Evolutionary conservation across 495 filamentous ascomycete species (phyloP).

Genomic region (Lasiosphaeriaceae sp.): DNA sequence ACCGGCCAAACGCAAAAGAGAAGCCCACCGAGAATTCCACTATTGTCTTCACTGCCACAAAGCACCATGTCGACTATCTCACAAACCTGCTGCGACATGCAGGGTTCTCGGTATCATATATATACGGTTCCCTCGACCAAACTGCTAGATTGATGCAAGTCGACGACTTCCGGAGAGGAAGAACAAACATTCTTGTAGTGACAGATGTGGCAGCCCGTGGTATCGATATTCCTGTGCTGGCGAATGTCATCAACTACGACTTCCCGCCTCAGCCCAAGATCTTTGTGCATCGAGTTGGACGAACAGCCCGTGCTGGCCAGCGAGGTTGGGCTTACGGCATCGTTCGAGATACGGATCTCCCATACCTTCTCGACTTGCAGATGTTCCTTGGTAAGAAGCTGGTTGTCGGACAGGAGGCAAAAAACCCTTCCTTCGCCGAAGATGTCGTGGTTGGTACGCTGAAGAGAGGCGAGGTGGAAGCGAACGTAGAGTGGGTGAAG

Average conservation of each 20-base stretch:
- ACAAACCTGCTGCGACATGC: conserved; percentile 64
- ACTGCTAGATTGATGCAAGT: conserved; percentile 88
- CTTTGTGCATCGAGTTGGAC: conserved; percentile 92
- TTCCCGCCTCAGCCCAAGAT: conserved; percentile 96
- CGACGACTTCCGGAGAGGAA: conserved; percentile 75
- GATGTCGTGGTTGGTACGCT: conserved; percentile 78
- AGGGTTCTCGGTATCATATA: conserved; percentile 86
- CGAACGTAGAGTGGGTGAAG: conserved; percentile 70
- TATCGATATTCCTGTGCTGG: conserved; percentile 94
- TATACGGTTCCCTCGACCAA: conserved; percentile 91
- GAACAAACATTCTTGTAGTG: conserved; percentile 89
- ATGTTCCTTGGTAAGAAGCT: conserved; percentile 83
- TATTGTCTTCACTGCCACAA: conserved; percentile 90
- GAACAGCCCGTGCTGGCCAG: conserved; percentile 88
- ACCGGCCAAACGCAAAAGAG: conserved; percentile 41
- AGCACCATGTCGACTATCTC: conserved; percentile 97
- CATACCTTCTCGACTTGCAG: conserved; percentile 92
- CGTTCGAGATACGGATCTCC: conserved; percentile 75
- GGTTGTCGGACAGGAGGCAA: conserved; percentile 58
- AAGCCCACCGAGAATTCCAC: conserved; percentile 78
- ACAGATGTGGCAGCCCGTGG: conserved; percentile 96
- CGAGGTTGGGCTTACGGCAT: conserved; percentile 94
- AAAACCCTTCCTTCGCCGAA: conserved; percentile 64
- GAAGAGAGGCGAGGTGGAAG: conserved; percentile 64
- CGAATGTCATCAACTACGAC: conserved; percentile 98